Base-by-base conservation (phyloP, 176 grass and related monocot species). In the Alopecurus myosuroides region DNA sequence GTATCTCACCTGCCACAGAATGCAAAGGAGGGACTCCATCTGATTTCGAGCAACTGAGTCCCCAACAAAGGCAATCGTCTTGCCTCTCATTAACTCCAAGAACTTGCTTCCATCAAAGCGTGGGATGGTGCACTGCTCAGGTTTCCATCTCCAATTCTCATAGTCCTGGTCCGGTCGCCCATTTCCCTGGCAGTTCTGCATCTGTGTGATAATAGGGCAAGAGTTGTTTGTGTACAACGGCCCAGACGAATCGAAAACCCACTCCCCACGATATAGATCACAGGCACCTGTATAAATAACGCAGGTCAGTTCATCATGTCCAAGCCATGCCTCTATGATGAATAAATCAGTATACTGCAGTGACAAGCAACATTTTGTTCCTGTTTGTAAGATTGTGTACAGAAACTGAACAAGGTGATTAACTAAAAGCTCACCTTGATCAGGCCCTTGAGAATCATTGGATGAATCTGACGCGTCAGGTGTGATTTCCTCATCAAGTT, bases 41-140 rank as follows among this genome's bases (percentile, higher is more conserved):
- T 98, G 96, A 83, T 98, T 98, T 66, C 91, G 84, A 35, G 96
- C 96, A 77, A 98, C 96, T 9, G 93, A 98, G 84, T 98, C 93
- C 39, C 93, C 96, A 60, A 95, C 83, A 81, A 98, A 98, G 4
- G 96, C 93, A 76, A 98, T 55, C 23, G 96, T 98, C 86, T 98
- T 98, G 41, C 84, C 85, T 87, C 89, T 93, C 96, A 98, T 95
- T 74, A 95, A 85, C 76, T 98, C 91, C 56, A 98, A 82, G 82
- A 98, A 98, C 79, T 94, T 98, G 14, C 33, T 84, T 40, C 80
- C 89, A 87, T 98, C 81, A 83, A 98, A 90, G 61, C 86, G 91
- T 17, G 96, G 93, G 63, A 98, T 88, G 70, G 57, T 58, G 37
- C 96, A 98, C 13, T 88, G 51, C 39, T 90, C 82, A 9, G 96